Evolutionary conservation across 129 eudicot genomes (phyloP).

Genomic region (Centella asiatica): DNA sequence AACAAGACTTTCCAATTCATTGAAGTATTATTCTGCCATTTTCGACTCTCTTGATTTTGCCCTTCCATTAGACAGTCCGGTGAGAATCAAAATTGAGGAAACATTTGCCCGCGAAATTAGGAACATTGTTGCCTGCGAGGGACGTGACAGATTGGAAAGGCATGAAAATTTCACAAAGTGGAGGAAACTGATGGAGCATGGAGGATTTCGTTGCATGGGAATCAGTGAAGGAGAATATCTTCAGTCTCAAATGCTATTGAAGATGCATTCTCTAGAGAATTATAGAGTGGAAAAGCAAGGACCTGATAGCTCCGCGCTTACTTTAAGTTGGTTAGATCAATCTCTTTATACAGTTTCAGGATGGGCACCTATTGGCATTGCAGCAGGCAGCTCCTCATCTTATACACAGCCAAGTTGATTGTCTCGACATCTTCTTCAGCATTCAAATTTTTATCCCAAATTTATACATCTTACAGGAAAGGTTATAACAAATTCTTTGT

Average conservation of each 20-base stretch:
- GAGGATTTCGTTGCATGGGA: slow-evolving; percentile 49
- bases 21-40: slow-evolving; percentile 68
- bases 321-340: slow-evolving; percentile 72
- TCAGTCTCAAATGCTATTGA: slow-evolving; percentile 74
- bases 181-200: slow-evolving; percentile 61
- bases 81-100: slow-evolving; percentile 68
- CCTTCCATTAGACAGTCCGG: slow-evolving; percentile 48
- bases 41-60: slow-evolving; percentile 61
- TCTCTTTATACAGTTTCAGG: slow-evolving; percentile 86
- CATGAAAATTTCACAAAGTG: slow-evolving; percentile 64
- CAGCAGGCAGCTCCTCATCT: slow-evolving; percentile 52
- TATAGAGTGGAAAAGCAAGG: slow-evolving; percentile 48
- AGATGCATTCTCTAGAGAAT: slow-evolving; percentile 45
- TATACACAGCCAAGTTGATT: slow-evolving; percentile 27
- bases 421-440: slow-evolving; percentile 3
- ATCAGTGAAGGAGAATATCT: slow-evolving; percentile 58
- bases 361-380: slow-evolving; percentile 47
- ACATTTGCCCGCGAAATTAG: slow-evolving; percentile 69
- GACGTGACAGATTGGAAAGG: slow-evolving; percentile 73
- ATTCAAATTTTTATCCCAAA: slow-evolving; percentile 9
- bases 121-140: slow-evolving; percentile 86
- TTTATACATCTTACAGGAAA: slow-evolving; percentile 25
- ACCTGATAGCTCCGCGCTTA: slow-evolving; percentile 33
- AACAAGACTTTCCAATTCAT: slow-evolving; percentile 48
- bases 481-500: slow-evolving; percentile 60